phyloP scores from a whole-genome alignment of 2,329 filamentous ascomycete genomes.

The Trichoderma sp. region DNA sequence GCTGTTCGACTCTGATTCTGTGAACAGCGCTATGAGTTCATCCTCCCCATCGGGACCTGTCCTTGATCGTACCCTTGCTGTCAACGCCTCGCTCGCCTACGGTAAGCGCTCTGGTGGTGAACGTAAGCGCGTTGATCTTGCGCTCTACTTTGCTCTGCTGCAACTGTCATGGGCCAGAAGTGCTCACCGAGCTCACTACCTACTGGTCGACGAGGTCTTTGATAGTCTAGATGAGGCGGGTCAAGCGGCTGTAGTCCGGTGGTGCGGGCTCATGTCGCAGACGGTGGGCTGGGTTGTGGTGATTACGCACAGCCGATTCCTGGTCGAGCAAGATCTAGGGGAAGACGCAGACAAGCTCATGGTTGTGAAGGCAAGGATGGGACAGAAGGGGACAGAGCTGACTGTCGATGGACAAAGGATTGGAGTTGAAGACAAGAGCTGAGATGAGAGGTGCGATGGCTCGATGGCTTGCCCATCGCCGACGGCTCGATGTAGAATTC shows the following conservation, averaged over 20 bases:
- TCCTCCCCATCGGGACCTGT: conserved; percentile 16
- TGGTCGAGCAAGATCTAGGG: conserved; percentile 23
- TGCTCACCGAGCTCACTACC: conserved; percentile 26
- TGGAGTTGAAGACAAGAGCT: neutral
- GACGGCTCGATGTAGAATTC: too few relatives aligned
- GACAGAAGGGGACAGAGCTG: conserved; percentile 24
- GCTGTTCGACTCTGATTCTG: conserved; percentile 23
- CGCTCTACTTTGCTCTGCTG: conserved; percentile 29
- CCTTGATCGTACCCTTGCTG: conserved; percentile 20
- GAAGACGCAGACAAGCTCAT: conserved; percentile 15
- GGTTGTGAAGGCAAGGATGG: conserved; percentile 25
- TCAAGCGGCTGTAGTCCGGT: conserved; percentile 26
- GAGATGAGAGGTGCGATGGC: neutral
- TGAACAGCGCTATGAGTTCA: neutral
- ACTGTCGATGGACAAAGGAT: conserved; percentile 22
- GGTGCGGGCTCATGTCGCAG: conserved; percentile 24
- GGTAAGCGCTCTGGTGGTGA: conserved; percentile 28
- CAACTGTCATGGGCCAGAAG: conserved; percentile 24
- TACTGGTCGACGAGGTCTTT: conserved; percentile 29
- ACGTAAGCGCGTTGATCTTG: conserved; percentile 27
- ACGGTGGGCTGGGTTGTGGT: conserved; percentile 25
- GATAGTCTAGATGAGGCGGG: conserved; percentile 26
- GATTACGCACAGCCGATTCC: conserved; percentile 27
- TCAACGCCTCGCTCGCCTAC: conserved; percentile 24
- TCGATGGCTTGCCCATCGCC: too few relatives aligned